phyloP scores from a whole-genome alignment of 2,329 filamentous ascomycete species.

The Pseudopyricularia cyperi region DNA sequence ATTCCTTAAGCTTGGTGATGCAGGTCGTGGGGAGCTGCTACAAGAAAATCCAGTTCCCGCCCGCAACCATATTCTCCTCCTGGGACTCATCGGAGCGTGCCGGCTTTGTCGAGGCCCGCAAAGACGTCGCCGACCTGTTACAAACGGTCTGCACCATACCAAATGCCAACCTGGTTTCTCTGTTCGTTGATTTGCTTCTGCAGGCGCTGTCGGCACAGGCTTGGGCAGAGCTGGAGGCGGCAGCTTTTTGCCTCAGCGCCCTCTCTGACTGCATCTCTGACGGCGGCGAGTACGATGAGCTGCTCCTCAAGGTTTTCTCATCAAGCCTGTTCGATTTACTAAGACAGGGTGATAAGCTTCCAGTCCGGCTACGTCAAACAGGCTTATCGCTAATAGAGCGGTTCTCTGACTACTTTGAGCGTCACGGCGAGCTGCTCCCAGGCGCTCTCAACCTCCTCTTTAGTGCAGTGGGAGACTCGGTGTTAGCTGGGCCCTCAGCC shows the following conservation, averaged over 20 bases:
- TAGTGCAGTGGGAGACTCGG: conserved; percentile 47
- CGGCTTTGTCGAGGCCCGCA: conserved; percentile 58
- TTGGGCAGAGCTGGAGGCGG: conserved; percentile 49
- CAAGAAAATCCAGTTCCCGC: conserved; percentile 57
- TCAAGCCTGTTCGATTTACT: conserved; percentile 44
- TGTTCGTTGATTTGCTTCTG: conserved; percentile 42
- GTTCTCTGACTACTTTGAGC: conserved; percentile 66
- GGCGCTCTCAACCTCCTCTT: conserved; percentile 65
- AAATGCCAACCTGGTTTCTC: conserved; percentile 39
- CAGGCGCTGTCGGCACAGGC: conserved; percentile 32
- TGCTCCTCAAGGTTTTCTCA: conserved; percentile 48
- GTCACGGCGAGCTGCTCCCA: conserved; percentile 53
- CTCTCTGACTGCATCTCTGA: conserved; percentile 54
- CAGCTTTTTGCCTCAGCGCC: conserved; percentile 49
- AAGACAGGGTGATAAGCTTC: conserved; percentile 37
- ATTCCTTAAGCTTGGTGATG: conserved; percentile 46
- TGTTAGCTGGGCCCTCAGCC: conserved; percentile 54
- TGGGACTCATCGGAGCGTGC: conserved; percentile 61
- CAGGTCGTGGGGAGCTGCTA: conserved; percentile 54
- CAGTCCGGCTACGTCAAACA: conserved; percentile 51
- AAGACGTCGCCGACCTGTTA: conserved; percentile 68
- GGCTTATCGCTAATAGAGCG: conserved; percentile 58
- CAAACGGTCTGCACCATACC: conserved; percentile 55
- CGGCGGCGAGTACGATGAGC: conserved; percentile 41
- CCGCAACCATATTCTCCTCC: conserved; percentile 37